Percentiles rank a stretch among this genome's conserved stretches.
Conservation (phyloP, 1,139 yeast species). For the Sugiyamaella castrensis region DNA sequence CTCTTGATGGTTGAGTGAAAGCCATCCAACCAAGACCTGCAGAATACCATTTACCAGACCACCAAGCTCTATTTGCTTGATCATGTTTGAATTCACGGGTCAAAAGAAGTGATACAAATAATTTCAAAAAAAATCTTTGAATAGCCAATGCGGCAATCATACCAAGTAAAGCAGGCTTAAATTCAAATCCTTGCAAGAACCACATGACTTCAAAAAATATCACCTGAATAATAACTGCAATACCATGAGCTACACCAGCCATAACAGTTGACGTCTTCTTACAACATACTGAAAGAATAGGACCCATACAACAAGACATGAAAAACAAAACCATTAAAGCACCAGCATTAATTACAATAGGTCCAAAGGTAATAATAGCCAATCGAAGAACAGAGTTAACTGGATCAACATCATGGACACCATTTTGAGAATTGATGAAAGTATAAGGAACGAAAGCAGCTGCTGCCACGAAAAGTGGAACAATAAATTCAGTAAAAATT, state of each 20-base stretch:
- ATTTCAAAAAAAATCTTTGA: constrained; percentile 85
- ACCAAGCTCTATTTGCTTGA: constrained; percentile 95
- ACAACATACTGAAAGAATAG: constrained; percentile 90
- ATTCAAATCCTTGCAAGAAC: constrained; percentile 92
- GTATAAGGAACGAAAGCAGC: constrained; percentile 89
- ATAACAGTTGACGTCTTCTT: constrained; percentile 96
- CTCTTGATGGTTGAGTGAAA: constrained; percentile 94
- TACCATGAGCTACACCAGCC: constrained; percentile 97
- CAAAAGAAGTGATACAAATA: constrained; percentile 71
- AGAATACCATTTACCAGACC: constrained; percentile 99
- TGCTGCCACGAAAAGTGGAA: constrained; percentile 83
- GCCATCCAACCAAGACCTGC: constrained; percentile 95
- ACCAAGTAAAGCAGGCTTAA: constrained; percentile 85
- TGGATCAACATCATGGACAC: constrained; percentile 59
- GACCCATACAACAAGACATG: constrained; percentile 96
- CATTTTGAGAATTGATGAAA: constrained; percentile 94
- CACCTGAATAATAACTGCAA: constrained; percentile 82
- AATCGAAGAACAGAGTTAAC: constrained; percentile 85
- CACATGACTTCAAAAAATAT: constrained; percentile 92
- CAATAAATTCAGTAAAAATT: constrained; percentile 80
- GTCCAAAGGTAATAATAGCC: constrained; percentile 85
- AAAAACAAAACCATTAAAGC: constrained; percentile 57
- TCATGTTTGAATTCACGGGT: constrained; percentile 98
- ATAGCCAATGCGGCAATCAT: constrained; percentile 77
- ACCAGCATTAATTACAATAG: constrained; percentile 88